Percentiles rank a stretch among this genome's conserved stretches.
These are phyloP conservation scores for Malassezia japonica DNA, from an alignment of 1,284 basidiomycete species.

Conservation along the genomic window DNA sequence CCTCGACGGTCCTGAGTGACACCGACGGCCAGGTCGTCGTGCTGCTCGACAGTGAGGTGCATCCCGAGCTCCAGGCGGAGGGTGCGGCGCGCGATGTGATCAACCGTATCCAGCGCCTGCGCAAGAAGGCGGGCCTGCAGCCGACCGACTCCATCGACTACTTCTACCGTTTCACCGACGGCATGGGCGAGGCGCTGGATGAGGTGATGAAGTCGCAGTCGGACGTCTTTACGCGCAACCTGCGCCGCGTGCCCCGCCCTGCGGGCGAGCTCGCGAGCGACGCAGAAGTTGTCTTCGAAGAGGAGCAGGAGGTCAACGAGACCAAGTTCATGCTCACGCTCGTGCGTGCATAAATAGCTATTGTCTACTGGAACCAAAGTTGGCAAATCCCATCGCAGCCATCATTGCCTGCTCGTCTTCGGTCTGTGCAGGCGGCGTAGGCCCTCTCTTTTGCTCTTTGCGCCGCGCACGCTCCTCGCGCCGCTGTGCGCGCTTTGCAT, in stretches of 20 bases:
- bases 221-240: constrained; percentile 66
- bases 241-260: constrained; percentile 54
- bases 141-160: constrained; percentile 88
- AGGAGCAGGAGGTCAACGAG: constrained; percentile 78
- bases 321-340: constrained; percentile 59
- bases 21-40: constrained; percentile 92
- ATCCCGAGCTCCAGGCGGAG: constrained; percentile 76
- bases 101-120: constrained; percentile 86
- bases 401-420: constrained; percentile 58
- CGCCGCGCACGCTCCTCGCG: constrained; percentile 22
- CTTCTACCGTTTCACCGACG: constrained; percentile 72
- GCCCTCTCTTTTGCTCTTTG: constrained; percentile 61
- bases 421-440: neutral
- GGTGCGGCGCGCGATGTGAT: constrained; percentile 82
- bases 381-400: constrained; percentile 81
- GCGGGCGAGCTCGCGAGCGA: constrained; percentile 49
- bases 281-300: constrained; percentile 60
- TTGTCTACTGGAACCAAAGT: constrained; percentile 67
- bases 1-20: constrained; percentile 64
- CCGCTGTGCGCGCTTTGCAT: constrained; percentile 55
- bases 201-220: constrained; percentile 63
- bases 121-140: constrained; percentile 90
- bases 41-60: constrained; percentile 75
- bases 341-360: constrained; percentile 22
- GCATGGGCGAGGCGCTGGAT: constrained; percentile 56